A percentile compares a stretch with the other conserved stretches of the same genome.
phyloP scores from a whole-genome alignment of 139 green algal genomes.

The Chlamydomonas applanata region DNA sequence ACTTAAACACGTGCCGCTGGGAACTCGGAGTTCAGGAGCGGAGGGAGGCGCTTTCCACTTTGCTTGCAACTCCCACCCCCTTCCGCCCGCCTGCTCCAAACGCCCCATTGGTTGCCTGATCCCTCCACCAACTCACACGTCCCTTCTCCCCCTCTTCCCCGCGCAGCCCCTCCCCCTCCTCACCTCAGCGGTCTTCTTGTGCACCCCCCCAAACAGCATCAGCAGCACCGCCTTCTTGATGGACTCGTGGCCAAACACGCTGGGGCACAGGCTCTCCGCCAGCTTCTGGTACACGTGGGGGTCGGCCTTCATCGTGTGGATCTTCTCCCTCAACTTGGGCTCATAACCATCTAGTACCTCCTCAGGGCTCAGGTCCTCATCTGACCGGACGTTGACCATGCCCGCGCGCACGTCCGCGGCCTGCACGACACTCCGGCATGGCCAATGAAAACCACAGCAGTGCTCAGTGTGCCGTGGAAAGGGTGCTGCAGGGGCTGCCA shows the following conservation, averaged over 20 bases:
- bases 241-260: slow-evolving; percentile 78
- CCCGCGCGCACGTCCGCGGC: slow-evolving; percentile 14
- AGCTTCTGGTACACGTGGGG: slow-evolving; percentile 68
- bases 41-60: no score
- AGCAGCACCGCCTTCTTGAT: slow-evolving; percentile 92
- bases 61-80: no score
- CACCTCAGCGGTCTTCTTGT: slow-evolving; percentile 83
- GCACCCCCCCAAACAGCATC: slow-evolving; percentile 91
- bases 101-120: no score
- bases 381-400: slow-evolving; percentile 79
- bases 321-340: not conserved
- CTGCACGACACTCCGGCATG: no score
- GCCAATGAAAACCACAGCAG: no score
- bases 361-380: slow-evolving; percentile 58
- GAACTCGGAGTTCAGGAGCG: not conserved
- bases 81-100: no score
- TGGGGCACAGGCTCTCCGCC: slow-evolving; percentile 73
- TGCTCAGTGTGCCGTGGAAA: no score
- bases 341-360: slow-evolving; percentile 63
- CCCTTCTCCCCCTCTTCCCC: not conserved
- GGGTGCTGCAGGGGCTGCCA: no score
- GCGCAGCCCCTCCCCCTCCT: not conserved
- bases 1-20: not conserved
- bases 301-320: slow-evolving; percentile 21
- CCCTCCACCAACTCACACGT: no score